These are phyloP conservation scores for Lentinula detonsa DNA, from an alignment of 768 basidiomycete genomes.

Conservation along the genomic window DNA sequence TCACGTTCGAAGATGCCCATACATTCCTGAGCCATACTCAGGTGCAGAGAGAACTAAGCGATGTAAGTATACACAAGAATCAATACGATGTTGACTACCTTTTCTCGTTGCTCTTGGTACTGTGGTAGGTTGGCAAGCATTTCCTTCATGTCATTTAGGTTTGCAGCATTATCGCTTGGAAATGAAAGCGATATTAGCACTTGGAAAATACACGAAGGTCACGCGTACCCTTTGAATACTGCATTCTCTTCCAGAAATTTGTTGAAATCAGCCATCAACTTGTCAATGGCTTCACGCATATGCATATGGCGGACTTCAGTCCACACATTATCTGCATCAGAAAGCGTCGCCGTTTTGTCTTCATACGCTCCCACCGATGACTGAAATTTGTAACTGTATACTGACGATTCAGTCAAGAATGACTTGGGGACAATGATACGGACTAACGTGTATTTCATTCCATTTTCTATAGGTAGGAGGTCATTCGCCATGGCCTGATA, in stretches of 20 bases:
- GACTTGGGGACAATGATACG: neutral
- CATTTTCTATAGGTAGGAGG: slow-evolving; percentile 82
- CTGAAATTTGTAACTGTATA: slow-evolving; percentile 82
- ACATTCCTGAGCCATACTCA: slow-evolving; percentile 97
- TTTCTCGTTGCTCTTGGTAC: slow-evolving; percentile 92
- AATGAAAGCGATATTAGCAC: slow-evolving; percentile 2
- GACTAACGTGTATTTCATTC: slow-evolving; percentile 79
- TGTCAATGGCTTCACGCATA: slow-evolving; percentile 98
- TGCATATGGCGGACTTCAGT: slow-evolving; percentile 93
- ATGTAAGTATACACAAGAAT: neutral
- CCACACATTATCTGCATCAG: slow-evolving; percentile 88
- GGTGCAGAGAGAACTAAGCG: slow-evolving; percentile 84
- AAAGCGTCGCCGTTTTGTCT: slow-evolving; percentile 81
- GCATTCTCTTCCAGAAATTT: slow-evolving; percentile 92
- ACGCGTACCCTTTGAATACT: slow-evolving; percentile 79
- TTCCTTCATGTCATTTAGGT: slow-evolving; percentile 97
- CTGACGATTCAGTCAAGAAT: neutral
- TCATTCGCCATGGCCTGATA: slow-evolving; percentile 99
- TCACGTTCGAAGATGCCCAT: slow-evolving; percentile 91
- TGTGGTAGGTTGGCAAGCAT: slow-evolving; percentile 95
- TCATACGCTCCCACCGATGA: slow-evolving; percentile 82
- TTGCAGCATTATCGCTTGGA: slow-evolving; percentile 67
- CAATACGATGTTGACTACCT: slow-evolving; percentile 38
- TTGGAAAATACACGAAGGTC: neutral
- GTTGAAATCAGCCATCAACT: slow-evolving; percentile 93